Evolutionary conservation across 768 basidiomycete genomes (phyloP).

Genomic region (Russula lepida): DNA sequence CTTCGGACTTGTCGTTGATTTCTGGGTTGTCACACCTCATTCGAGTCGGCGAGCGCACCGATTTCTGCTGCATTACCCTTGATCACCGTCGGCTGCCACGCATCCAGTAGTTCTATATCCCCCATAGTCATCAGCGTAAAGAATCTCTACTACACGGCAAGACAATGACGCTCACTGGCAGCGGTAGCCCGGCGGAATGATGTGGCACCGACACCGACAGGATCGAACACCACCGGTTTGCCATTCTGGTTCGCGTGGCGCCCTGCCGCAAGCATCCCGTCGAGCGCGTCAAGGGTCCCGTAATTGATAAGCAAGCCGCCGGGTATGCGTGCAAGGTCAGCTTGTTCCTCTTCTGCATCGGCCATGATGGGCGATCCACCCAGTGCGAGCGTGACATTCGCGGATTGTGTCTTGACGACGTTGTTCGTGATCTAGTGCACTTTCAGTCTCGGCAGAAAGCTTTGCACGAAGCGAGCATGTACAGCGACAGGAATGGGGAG

Average conservation of each 20-base stretch:
- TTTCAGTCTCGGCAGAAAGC: not conserved
- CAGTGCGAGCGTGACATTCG: slow-evolving; percentile 81
- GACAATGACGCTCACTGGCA: slow-evolving; percentile 33
- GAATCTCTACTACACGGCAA: not conserved
- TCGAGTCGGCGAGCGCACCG: slow-evolving; percentile 63
- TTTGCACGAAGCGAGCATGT: not conserved
- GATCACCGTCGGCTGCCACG: slow-evolving; percentile 84
- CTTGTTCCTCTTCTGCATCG: slow-evolving; percentile 72
- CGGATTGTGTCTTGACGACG: slow-evolving; percentile 83
- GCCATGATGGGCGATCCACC: slow-evolving; percentile 95
- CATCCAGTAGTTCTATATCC: slow-evolving; percentile 51
- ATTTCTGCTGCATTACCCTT: slow-evolving; percentile 94
- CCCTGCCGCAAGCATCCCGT: slow-evolving; percentile 73
- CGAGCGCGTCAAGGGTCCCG: slow-evolving; percentile 63
- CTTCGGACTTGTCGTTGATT: not conserved
- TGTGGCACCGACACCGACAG: slow-evolving; percentile 86
- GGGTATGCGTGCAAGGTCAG: slow-evolving; percentile 57
- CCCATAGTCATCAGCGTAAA: not conserved
- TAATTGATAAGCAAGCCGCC: slow-evolving; percentile 79
- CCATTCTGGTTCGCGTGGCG: slow-evolving; percentile 53
- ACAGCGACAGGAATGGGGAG: not conserved
- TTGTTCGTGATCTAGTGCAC: slow-evolving; percentile 70
- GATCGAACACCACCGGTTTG: slow-evolving; percentile 83
- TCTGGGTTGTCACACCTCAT: slow-evolving; percentile 45
- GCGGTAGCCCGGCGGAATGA: slow-evolving; percentile 55